Base-by-base conservation (phyloP, 768 basidiomycete species). In the Lactarius vividus region DNA sequence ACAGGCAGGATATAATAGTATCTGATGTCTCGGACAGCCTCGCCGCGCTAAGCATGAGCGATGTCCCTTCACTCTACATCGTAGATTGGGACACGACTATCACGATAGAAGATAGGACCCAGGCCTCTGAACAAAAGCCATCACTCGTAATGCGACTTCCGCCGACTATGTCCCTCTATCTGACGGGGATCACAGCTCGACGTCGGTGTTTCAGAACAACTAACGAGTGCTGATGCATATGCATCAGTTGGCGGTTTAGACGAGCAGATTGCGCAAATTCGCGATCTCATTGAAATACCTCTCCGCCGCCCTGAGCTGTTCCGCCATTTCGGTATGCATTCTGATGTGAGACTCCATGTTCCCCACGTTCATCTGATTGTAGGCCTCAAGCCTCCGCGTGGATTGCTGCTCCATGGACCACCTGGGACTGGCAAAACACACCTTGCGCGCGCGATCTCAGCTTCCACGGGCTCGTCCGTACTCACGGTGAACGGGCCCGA, bases 351-450 rank as follows among this genome's bases (percentile, higher is more conserved):
- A 11, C 35, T 49, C n/a, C n/a, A 35, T 15, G 15, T 8, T 20
- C n/a, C 6, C 54, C 8, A n/a, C 6, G 49, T 23, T 37, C 29
- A 44, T 57, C 15, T 28, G n/a, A 57, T 66, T n/a, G 62, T 61
- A 85, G 94, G 92, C 40, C 81, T 99, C n/a, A 95, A 92, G 72
- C 96, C 96, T 18, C 96, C 96, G n/a, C 87, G 92, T 55, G 97
- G 97, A 4, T 90, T 98, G 54, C 83, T 98, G 23, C 84, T 99
- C 1, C 89, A 98, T 75, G 97, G 97, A 13, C 96, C 95, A 13
- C 94, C 97, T 3, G 97, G 97, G 42, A 98, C 97, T 10, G 97
- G 97, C 18, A 99, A 99, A 78, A 99, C 97, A 0, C 94, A 97
- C 73, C 81, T 99, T 2, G 96, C 97, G 13, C 88, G 94, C 67